Conservation (phyloP, 1,284 basidiomycete genomes). For the Coniophora puteana region DNA sequence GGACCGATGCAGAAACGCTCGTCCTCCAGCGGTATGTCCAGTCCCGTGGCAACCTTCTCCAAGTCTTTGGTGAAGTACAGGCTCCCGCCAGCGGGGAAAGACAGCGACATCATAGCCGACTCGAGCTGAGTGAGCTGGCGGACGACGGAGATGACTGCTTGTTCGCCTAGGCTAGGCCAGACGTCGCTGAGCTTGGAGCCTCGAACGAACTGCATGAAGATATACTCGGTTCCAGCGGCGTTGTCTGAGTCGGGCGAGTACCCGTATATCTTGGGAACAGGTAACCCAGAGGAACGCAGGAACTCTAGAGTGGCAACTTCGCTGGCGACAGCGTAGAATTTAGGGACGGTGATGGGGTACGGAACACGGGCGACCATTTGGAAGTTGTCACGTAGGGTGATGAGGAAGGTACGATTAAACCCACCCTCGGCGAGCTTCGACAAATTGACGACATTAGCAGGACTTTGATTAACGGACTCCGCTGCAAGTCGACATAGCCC, state of each 20-base stretch:
- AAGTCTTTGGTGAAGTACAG: slow-evolving; percentile 40
- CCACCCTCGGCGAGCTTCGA: slow-evolving; percentile 41
- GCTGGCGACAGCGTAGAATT: slow-evolving; percentile 42
- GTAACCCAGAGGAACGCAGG: slow-evolving; percentile 42
- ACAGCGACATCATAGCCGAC: slow-evolving; percentile 41
- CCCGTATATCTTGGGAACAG: slow-evolving; percentile 44
- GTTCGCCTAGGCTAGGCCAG: slow-evolving; percentile 37
- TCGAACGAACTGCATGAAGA: slow-evolving; percentile 46
- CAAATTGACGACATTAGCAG: slow-evolving; percentile 31
- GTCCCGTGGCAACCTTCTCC: slow-evolving; percentile 30
- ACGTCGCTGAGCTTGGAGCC: slow-evolving; percentile 42
- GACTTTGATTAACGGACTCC: slow-evolving; percentile 35
- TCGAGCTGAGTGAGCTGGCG: slow-evolving; percentile 43
- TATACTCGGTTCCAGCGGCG: slow-evolving; percentile 45
- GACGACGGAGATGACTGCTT: slow-evolving; percentile 37
- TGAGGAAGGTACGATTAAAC: slow-evolving; percentile 40
- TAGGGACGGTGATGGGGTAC: slow-evolving; percentile 39
- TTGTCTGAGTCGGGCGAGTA: slow-evolving; percentile 47
- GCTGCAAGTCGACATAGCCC: slow-evolving; percentile 42
- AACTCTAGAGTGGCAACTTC: slow-evolving; percentile 48
- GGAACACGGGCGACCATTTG: slow-evolving; percentile 45
- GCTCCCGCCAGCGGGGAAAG: slow-evolving; percentile 32
- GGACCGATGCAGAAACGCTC: slow-evolving; percentile 46
- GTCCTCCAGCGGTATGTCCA: slow-evolving; percentile 33
- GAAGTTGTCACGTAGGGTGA: slow-evolving; percentile 40